Base-by-base conservation (phyloP, 306 rosid genomes). In the Alnus rubra region DNA sequence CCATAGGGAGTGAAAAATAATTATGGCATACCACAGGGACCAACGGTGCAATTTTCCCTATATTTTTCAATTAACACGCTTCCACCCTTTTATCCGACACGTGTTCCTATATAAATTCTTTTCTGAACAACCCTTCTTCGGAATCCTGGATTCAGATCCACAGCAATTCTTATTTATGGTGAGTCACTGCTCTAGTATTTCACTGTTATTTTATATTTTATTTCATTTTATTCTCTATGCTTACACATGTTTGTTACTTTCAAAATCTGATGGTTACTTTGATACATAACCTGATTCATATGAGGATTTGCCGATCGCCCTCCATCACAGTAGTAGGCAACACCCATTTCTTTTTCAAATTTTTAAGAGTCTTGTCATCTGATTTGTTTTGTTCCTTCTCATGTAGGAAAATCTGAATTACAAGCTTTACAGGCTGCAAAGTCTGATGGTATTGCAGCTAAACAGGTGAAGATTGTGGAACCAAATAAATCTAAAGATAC, bases 151-250 rank as follows among this genome's bases (percentile, higher is more conserved):
- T 23, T 0, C 28, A 23, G 28, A 23, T 23, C 28, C 28, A 23
- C 28, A 23, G 28, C 28, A 23, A 23, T 23, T 23, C 28, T 23
- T 23, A 23, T 23, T 23, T 23, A 23, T 59, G 84, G 90, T 84
- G 85, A 90, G 94, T 84, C 48, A 39, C 82, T 53, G 69, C 54
- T 76, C 81, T 30, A 7, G 69, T n/a, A 7, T 53, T 84, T 76
- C 54, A 28, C 9, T 80, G 68, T 79, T 37, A 18, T n/a, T 13
- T 55, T 49, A 18, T 7, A 28, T 76, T 62, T 50, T 19, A 16
- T 35, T 77, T 78, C 63, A 50, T 75, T 67, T 9, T 71, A 64
- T 68, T 42, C 47, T 59, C 52, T 71, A 65, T 33, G 65, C 50
- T 76, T 55, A 63, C 15, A 37, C 19, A 42, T 37, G 51, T 47